Percentiles rank a stretch among this genome's conserved stretches.
phyloP scores from a whole-genome alignment of 2,329 filamentous ascomycete species.

The Ascomycota sp. region DNA sequence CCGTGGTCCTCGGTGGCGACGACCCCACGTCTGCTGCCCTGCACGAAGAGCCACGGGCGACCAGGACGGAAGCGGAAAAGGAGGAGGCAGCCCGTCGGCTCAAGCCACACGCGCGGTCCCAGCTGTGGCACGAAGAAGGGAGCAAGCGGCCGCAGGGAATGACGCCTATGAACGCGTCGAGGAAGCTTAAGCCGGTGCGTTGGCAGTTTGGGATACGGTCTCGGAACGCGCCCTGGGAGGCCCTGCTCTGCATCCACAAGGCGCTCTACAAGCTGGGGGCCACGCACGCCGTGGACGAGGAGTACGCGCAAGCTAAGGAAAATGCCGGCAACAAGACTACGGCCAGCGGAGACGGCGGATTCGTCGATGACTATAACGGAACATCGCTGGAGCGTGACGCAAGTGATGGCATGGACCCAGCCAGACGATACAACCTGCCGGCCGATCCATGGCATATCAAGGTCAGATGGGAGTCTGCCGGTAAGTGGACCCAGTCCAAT shows the following conservation, averaged over 20 bases:
- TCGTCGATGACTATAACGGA: constrained; percentile 17
- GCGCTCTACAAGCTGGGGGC: constrained; percentile 75
- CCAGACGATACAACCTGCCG: constrained; percentile 59
- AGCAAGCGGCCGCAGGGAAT: constrained; percentile 38
- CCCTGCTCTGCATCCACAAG: constrained; percentile 86
- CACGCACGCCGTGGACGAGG: constrained; percentile 58
- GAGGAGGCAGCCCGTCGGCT: constrained; percentile 62
- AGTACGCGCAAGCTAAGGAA: constrained; percentile 27
- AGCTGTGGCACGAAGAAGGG: constrained; percentile 45
- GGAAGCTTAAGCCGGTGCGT: constrained; percentile 62
- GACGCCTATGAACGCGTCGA: constrained; percentile 41
- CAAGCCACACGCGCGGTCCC: constrained; percentile 64
- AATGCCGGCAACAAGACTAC: constrained; percentile 13
- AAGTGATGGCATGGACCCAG: constrained; percentile 26
- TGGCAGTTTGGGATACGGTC: constrained; percentile 98
- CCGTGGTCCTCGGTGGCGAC: constrained; percentile 19
- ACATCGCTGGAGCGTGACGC: constrained; percentile 13
- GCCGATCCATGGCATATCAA: constrained; percentile 91
- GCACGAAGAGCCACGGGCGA: constrained; percentile 25
- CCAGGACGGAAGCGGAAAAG: constrained; percentile 51
- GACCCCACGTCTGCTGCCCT: constrained; percentile 21
- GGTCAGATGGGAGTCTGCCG: constrained; percentile 70
- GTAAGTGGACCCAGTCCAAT: constrained; percentile 27
- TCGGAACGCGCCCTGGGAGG: constrained; percentile 83
- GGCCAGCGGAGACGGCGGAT: constrained; percentile 18